Evolutionary conservation across 768 basidiomycete species (phyloP), one percentile per base, ranked within the genome.

Genomic region (Paxillus ammoniavirescens): DNA sequence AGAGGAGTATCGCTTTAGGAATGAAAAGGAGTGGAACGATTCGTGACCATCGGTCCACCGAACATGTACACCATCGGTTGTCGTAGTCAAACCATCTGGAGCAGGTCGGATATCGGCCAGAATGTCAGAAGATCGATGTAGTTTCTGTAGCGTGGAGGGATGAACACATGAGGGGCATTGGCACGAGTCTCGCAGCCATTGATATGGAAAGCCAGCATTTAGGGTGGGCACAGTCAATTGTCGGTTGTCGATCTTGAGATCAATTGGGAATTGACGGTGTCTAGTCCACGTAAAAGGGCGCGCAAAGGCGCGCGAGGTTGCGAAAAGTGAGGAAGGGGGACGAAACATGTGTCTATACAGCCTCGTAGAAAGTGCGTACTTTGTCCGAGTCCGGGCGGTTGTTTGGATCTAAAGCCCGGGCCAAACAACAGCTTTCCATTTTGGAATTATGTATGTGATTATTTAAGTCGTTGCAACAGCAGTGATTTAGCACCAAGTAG

Each of bases 141-240:
- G 74, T 62, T 91, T 91, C 69, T 98, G 95, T 3, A 70, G 73
- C 0, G 87, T 93, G 4, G 84, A 80, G 0, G 90, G 86, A 60
- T 97, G 90, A 8, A 95, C 68, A 58, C 89, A 94, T 2, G 72
- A 61, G 0, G 82, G 71, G 40, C 88, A 92, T 53, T 81, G 82
- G 60, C 93, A 97, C 0, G 89, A 81, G 63, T 98, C 94, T 21
- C 93, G 84, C 9, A 98, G 80, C 86, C 91, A 94, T 50, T 83
- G 70, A 62, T 81, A 85, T 0, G 89, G 80, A 59, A 91, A 83
- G 9, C 70, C 64, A 26, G 75, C 60, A 17, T 73, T 71, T 10
- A 84, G 66, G 13, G 30, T 48, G 6, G 62, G 59, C 42, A 69
- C 48, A n/a, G 41, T 60, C 31, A 68, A 37, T 35, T 33, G 49